Conservation (phyloP, 345 rosid genomes). For the Pugionium cornutum region DNA sequence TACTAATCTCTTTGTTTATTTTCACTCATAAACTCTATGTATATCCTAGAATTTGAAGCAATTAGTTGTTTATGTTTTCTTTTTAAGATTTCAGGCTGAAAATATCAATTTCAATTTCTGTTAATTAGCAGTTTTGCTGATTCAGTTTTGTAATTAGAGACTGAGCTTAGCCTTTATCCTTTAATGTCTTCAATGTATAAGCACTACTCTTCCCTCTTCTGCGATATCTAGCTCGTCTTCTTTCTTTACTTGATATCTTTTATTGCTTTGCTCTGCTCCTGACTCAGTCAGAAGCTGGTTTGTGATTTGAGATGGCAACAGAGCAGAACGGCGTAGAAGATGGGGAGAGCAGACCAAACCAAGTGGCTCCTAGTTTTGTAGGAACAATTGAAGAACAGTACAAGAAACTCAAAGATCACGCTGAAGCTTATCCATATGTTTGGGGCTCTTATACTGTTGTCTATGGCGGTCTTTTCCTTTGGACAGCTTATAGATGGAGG, state of each 20-base stretch:
- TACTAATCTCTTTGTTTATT: not conserved
- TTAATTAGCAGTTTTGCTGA: not conserved
- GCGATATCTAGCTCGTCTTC: slow-evolving; percentile 10
- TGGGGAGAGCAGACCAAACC: slow-evolving; percentile 33
- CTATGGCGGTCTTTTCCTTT: slow-evolving; percentile 78
- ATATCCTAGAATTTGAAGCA: not conserved
- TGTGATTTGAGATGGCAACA: slow-evolving; percentile 38
- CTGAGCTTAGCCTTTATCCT: not conserved
- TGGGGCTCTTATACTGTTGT: slow-evolving; percentile 90
- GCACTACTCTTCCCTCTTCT: not conserved
- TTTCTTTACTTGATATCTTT: not conserved
- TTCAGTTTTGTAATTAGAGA: slow-evolving; percentile 8
- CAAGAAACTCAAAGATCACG: slow-evolving; percentile 66
- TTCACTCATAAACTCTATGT: slow-evolving; percentile 3
- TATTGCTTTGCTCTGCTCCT: not conserved
- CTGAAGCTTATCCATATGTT: slow-evolving; percentile 81
- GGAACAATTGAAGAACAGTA: slow-evolving; percentile 54
- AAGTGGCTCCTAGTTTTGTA: slow-evolving; percentile 41
- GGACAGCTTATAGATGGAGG: slow-evolving; percentile 77
- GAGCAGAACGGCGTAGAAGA: slow-evolving; percentile 43
- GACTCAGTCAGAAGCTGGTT: slow-evolving; percentile 17
- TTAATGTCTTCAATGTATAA: slow-evolving; percentile 2
- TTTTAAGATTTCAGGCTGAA: not conserved
- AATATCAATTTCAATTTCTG: not conserved
- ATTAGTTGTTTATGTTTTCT: not conserved